A percentile compares a stretch with the other conserved stretches of the same genome.
Evolutionary conservation across 1,284 basidiomycete genomes (phyloP).

Genomic region (Ustilago trichophora): DNA sequence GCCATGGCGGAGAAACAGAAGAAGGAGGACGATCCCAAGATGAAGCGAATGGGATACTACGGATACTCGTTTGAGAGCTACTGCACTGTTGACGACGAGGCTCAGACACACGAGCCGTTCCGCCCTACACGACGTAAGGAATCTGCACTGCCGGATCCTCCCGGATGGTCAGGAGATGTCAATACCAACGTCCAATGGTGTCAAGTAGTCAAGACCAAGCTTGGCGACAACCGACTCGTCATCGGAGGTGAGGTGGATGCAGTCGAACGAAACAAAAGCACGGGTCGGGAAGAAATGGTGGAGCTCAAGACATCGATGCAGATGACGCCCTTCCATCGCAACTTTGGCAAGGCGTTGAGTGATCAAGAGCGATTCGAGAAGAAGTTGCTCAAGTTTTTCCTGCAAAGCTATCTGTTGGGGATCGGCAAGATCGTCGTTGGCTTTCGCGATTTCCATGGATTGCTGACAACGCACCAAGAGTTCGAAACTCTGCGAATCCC

Average conservation of each 20-base stretch:
- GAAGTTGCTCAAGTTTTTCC: conserved; percentile 84
- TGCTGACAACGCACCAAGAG: conserved; percentile 56
- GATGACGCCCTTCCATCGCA: conserved; percentile 69
- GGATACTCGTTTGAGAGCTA: conserved; percentile 85
- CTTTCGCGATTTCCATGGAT: conserved; percentile 82
- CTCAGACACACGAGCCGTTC: conserved; percentile 12
- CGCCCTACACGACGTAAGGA: no score
- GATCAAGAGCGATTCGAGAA: conserved; percentile 73
- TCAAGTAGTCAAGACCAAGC: conserved; percentile 86
- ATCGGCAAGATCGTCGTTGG: conserved; percentile 86
- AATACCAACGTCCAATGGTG: conserved; percentile 98
- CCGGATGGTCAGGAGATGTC: conserved; percentile 81
- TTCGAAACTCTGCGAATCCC: conserved; percentile 67
- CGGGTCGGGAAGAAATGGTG: conserved; percentile 70
- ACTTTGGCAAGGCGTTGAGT: conserved; percentile 1
- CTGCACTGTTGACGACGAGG: conserved; percentile 72
- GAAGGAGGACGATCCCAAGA: conserved; percentile 17
- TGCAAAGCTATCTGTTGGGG: conserved; percentile 91
- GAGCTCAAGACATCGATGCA: conserved; percentile 92
- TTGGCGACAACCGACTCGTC: conserved; percentile 81
- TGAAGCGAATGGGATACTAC: conserved; percentile 18
- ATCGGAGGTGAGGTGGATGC: conserved; percentile 97
- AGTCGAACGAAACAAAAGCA: conserved; percentile 67
- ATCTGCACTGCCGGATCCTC: no score
- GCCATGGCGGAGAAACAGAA: conserved; percentile 74